A percentile compares a stretch with the other conserved stretches of the same genome.
Evolutionary conservation across 2,329 filamentous ascomycete genomes (phyloP).

Genomic region (Phyllosticta citribraziliensis): DNA sequence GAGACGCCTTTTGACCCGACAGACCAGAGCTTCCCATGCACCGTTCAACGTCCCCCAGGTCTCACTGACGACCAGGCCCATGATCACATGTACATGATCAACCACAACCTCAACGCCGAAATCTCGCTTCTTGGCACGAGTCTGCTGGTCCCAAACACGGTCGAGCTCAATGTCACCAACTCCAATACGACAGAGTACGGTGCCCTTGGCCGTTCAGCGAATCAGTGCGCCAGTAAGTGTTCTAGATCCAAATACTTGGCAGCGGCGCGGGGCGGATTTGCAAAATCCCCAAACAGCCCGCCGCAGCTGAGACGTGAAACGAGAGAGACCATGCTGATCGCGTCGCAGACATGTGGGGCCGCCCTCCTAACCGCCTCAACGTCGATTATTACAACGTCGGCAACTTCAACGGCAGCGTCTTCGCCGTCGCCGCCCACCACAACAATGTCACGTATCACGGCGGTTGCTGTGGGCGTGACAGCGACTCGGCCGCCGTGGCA

Average conservation of each 20-base stretch:
- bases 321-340: neutral
- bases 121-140: constrained; percentile 32
- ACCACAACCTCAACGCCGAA: constrained; percentile 83
- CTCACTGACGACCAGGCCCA: constrained; percentile 41
- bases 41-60: constrained; percentile 62
- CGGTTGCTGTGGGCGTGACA: constrained; percentile 44
- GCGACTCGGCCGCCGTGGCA: constrained; percentile 3
- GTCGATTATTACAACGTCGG: constrained; percentile 33
- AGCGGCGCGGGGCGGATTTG: neutral
- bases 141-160: constrained; percentile 28
- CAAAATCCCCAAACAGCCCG: neutral
- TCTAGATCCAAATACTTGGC: neutral
- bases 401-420: constrained; percentile 27
- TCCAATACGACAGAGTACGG: constrained; percentile 21
- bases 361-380: constrained; percentile 32
- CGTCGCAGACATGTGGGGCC: constrained; percentile 21
- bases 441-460: constrained; percentile 64
- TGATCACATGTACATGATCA: constrained; percentile 67
- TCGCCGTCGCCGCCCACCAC: constrained; percentile 35
- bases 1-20: constrained; percentile 79
- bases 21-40: constrained; percentile 64
- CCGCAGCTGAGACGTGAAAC: constrained; percentile 6
- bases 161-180: constrained; percentile 26
- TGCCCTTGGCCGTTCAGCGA: constrained; percentile 24
- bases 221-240: constrained; percentile 25